Conservation (phyloP, 1,284 basidiomycete species). For the Apiotrichum siamense region DNA sequence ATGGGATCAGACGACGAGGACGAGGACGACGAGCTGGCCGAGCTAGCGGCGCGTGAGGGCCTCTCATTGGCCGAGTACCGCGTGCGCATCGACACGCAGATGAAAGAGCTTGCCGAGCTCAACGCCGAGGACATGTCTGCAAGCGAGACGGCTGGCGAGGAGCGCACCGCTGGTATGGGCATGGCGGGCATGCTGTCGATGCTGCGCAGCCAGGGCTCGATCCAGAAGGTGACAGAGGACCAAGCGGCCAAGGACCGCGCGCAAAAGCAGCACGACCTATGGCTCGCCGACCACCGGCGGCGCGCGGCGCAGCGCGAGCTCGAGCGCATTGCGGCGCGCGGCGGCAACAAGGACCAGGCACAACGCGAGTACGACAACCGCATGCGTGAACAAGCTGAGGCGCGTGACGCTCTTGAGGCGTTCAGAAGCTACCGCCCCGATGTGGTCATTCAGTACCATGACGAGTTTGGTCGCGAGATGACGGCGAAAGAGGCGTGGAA, state of each 20-base stretch:
- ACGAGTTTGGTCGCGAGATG: constrained; percentile 76
- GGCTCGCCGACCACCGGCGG: constrained; percentile 78
- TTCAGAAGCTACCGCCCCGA: constrained; percentile 96
- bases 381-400: constrained; percentile 82
- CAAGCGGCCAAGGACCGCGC: constrained; percentile 55
- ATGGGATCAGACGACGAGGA: constrained; percentile 64
- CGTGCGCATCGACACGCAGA: constrained; percentile 43
- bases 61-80: constrained; percentile 46
- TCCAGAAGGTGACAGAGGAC: constrained; percentile 62
- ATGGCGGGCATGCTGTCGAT: constrained; percentile 83
- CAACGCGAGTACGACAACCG: constrained; percentile 93
- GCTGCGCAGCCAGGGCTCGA: constrained; percentile 84
- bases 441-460: constrained; percentile 92
- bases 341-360: constrained; percentile 84
- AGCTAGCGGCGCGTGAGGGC: constrained; percentile 46
- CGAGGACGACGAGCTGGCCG: constrained; percentile 57
- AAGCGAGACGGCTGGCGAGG: constrained; percentile 32
- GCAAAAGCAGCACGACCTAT: constrained; percentile 79
- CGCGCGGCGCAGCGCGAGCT: constrained; percentile 70
- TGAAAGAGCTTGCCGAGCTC: constrained; percentile 56
- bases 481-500: constrained; percentile 97
- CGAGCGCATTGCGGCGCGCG: constrained; percentile 66
- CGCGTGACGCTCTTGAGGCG: constrained; percentile 69
- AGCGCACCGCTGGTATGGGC: constrained; percentile 69
- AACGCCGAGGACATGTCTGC: constrained; percentile 59